phyloP scores from a whole-genome alignment of 176 grass and related monocot genomes.

The Oryza officinalis region DNA sequence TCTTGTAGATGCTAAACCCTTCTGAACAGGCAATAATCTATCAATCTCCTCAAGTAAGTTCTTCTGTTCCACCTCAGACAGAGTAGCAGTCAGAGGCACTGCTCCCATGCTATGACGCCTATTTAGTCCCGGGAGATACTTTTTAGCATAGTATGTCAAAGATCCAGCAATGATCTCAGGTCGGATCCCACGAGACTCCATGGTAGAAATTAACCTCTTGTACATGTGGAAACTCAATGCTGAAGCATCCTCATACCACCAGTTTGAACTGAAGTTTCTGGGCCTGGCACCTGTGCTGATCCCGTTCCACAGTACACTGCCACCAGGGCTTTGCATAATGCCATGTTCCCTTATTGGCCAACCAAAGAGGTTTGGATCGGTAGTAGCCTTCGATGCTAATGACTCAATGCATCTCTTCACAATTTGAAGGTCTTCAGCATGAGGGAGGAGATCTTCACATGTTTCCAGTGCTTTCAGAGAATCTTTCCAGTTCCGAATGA shows the following conservation, averaged over 20 bases:
- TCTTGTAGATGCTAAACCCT: constrained; percentile 70
- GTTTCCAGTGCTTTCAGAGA: constrained; percentile 67
- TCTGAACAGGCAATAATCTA: constrained; percentile 61
- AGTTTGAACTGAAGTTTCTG: constrained; percentile 81
- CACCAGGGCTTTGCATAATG: constrained; percentile 80
- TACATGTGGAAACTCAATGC: constrained; percentile 74
- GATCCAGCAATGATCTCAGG: constrained; percentile 78
- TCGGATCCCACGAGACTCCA: constrained; percentile 68
- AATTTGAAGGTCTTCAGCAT: constrained; percentile 79
- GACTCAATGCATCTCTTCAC: constrained; percentile 90
- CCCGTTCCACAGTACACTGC: constrained; percentile 87
- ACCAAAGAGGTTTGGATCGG: constrained; percentile 77
- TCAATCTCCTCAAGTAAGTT: constrained; percentile 80
- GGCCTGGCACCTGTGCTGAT: constrained; percentile 85
- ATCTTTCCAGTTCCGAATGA: constrained; percentile 85
- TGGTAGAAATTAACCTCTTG: constrained; percentile 73
- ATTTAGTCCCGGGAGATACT: constrained; percentile 76
- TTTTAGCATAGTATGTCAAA: constrained; percentile 72
- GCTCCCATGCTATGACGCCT: constrained; percentile 65
- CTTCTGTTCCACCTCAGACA: constrained; percentile 77
- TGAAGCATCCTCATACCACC: constrained; percentile 88
- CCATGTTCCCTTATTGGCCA: constrained; percentile 81
- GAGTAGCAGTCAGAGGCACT: constrained; percentile 33
- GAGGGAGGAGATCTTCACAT: constrained; percentile 73
- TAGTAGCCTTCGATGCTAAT: constrained; percentile 72